Conservation (phyloP, 2,329 filamentous ascomycete species). For the Hypoxylon sp. region DNA sequence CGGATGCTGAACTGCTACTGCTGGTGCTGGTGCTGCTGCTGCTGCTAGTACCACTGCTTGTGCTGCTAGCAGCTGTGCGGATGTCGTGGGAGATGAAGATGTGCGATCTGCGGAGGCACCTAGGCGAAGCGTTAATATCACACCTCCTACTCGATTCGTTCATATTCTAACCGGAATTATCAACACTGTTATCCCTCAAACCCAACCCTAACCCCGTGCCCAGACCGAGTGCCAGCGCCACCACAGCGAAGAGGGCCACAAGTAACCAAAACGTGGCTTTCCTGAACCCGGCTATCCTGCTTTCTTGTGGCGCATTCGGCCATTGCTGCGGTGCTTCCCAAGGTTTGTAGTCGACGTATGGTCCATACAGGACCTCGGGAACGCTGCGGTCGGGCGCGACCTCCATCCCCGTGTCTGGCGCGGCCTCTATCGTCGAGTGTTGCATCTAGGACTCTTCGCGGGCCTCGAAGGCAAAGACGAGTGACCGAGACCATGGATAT, state of each 20-base stretch:
- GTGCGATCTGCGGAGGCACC: slow-evolving; percentile 9
- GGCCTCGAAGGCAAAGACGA: not conserved
- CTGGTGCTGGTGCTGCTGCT: slow-evolving; percentile 3
- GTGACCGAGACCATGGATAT: slow-evolving; percentile 6
- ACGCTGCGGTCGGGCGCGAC: slow-evolving; percentile 14
- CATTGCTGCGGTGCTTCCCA: not conserved
- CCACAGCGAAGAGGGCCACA: slow-evolving; percentile 15
- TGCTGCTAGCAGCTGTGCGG: not conserved
- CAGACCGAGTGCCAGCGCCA: slow-evolving; percentile 25
- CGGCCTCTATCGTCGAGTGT: slow-evolving; percentile 25
- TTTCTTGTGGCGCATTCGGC: not conserved
- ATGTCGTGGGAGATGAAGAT: not conserved
- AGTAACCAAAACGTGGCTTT: slow-evolving; percentile 29
- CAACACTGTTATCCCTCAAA: slow-evolving; percentile 15
- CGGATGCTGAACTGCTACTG: slow-evolving; percentile 2
- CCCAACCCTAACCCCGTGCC: slow-evolving; percentile 28
- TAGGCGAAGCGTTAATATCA: slow-evolving; percentile 20
- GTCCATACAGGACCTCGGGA: slow-evolving; percentile 16
- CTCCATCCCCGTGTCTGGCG: slow-evolving; percentile 10
- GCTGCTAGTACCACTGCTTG: slow-evolving; percentile 5
- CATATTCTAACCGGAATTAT: slow-evolving; percentile 18
- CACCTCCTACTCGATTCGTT: not conserved
- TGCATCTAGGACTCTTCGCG: slow-evolving; percentile 10
- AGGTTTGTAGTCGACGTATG: slow-evolving; percentile 15
- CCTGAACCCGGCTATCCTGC: slow-evolving; percentile 21